Evolutionary conservation across 2,329 filamentous ascomycete genomes (phyloP), one percentile per base, ranked within the genome.

Genomic region (Xylariales sp.): DNA sequence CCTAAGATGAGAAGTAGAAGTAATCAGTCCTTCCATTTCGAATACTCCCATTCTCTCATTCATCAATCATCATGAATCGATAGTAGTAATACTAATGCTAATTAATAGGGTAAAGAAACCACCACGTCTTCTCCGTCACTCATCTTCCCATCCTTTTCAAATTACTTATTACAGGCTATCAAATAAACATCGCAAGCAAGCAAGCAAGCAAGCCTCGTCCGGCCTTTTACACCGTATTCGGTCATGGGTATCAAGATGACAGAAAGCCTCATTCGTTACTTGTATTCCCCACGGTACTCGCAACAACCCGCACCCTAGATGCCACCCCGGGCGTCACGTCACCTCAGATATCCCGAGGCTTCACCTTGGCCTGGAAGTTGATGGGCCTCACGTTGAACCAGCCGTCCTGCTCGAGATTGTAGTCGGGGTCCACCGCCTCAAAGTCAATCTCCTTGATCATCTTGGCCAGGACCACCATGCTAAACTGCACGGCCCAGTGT

Each of bases 351-450:
- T 23, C 69, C 62, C 83, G 80, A 43, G 80, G 71, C 76, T 79
- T 83, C 9, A 83, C 81, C 75, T 76, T 82, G 55, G 83, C 81
- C 23, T 75, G 71, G 49, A 87, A 83, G 14, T 79, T 81, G 50
- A 84, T 74, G 0, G 85, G 86, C 69, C 84, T 76, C 3, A 85
- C 73, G 58, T 86, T 86, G 70, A 87, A 88, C 81, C 86, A 82
- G 14, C 86, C 81, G 71, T 88, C 80, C 76, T 83, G 78, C 62
- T 80, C 78, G 62, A 84, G 62, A 72, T 79, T 71, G 56, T 84
- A 85, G 0, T 64, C 72, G 3, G 77, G 73, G 54, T 84, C 78
- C 14, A 70, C 81, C 67, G 79, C 73, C 72, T 83, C 82, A 68
- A 86, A 84, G 56, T 86, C 83, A 0, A 85, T 66, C 58, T 82